Evolutionary conservation across 2,329 filamentous ascomycete genomes (phyloP).

Genomic region (Microascus cirrosus): DNA sequence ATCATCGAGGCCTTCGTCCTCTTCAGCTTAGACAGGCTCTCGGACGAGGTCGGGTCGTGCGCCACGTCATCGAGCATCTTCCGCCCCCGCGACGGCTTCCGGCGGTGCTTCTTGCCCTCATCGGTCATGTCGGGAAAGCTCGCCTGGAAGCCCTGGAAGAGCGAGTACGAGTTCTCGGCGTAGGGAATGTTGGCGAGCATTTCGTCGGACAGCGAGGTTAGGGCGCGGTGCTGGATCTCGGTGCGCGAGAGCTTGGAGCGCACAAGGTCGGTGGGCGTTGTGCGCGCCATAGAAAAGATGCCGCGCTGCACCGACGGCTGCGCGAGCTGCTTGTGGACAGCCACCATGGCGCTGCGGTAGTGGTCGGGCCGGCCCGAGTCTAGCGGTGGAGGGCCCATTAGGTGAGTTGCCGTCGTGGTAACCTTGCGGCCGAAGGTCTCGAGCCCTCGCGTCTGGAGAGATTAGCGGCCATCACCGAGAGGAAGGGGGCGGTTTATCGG

Average conservation of each 20-base stretch:
- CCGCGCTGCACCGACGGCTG: slow-evolving; percentile 76
- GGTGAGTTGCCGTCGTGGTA: slow-evolving; percentile 80
- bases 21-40: slow-evolving; percentile 62
- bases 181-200: slow-evolving; percentile 84
- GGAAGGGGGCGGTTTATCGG: background rate
- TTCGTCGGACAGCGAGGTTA: slow-evolving; percentile 82
- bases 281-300: slow-evolving; percentile 83
- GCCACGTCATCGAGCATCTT: slow-evolving; percentile 61
- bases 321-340: slow-evolving; percentile 81
- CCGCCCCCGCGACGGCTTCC: slow-evolving; percentile 54
- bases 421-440: slow-evolving; percentile 93
- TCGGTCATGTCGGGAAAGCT: slow-evolving; percentile 65
- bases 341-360: slow-evolving; percentile 79
- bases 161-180: slow-evolving; percentile 66
- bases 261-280: slow-evolving; percentile 86
- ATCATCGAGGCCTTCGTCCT: slow-evolving; percentile 70
- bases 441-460: slow-evolving; percentile 63
- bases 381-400: slow-evolving; percentile 56
- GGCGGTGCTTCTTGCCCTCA: slow-evolving; percentile 56
- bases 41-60: slow-evolving; percentile 39
- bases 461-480: background rate
- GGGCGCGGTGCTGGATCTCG: slow-evolving; percentile 89
- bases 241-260: slow-evolving; percentile 79
- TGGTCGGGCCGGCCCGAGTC: slow-evolving; percentile 29
- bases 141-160: slow-evolving; percentile 95